Evolutionary conservation across 2,329 filamentous ascomycete genomes (phyloP).

Genomic region (Trichoderma simmonsii): DNA sequence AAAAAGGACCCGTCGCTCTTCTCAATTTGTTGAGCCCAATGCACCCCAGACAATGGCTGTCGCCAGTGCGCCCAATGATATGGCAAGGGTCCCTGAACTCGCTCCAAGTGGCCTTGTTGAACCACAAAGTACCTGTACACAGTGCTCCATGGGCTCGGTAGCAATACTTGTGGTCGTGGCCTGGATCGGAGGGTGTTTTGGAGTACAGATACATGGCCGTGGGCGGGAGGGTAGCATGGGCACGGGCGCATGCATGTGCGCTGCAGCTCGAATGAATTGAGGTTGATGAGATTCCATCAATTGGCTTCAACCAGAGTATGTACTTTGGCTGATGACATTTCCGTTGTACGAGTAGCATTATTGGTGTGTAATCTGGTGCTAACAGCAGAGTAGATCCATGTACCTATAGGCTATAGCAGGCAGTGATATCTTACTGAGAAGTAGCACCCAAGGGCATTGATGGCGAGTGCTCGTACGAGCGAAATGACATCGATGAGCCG

Average conservation of each 20-base stretch:
- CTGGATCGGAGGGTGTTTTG: background rate
- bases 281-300: background rate
- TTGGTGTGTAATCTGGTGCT: no score
- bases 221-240: background rate
- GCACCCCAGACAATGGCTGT: constrained; percentile 22
- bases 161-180: background rate
- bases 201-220: background rate
- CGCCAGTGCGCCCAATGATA: constrained; percentile 21
- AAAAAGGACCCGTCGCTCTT: background rate
- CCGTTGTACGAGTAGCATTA: background rate
- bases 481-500: background rate
- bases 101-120: background rate
- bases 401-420: background rate
- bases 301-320: background rate
- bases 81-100: constrained; percentile 20
- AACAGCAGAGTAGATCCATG: background rate
- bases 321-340: background rate
- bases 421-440: background rate
- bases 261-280: background rate
- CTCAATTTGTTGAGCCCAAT: constrained; percentile 16
- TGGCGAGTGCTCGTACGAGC: background rate
- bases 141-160: background rate
- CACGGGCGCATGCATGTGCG: background rate
- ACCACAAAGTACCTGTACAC: background rate
- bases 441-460: background rate